Evolutionary conservation across 441 rosid genomes (phyloP), one percentile per base, ranked within the genome.

Genomic region (Geranium incanum): DNA sequence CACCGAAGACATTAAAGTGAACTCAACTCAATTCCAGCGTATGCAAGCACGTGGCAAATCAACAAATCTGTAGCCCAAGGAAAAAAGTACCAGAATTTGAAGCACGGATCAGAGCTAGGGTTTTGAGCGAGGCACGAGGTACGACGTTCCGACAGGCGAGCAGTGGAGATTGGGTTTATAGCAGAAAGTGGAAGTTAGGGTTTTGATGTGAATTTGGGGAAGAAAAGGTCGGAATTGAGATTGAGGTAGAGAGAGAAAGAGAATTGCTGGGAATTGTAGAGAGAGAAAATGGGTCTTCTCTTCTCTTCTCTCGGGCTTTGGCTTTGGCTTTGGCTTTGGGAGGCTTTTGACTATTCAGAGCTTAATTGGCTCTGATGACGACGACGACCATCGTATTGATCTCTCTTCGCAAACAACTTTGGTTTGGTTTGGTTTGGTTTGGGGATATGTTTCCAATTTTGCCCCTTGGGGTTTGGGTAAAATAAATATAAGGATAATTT

Each of bases 91-190:
- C 72, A 18, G 23, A 66, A 70, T 59, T 71, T 67, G 50, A 64
- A 60, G 67, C 67, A 36, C 36, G 48, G 41, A 74, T 8, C 60
- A 37, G 74, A 80, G 72, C 78, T 84, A 88, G 89, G 89, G 87
- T 81, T 87, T 80, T 71, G 70, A 50, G 45, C 45, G 68, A 64
- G 19, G 48, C 0, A 18, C 59, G 59, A 50, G n/a, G 23, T 6
- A 12, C 19, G 57, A 60, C 6, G 28, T 23, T 52, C 37, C 19
- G 33, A 70, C 23, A 41, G 1, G 52, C 59, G 67, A 15, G 55
- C 13, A 16, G 36, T 0, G 57, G 36, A 63, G 48, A 4, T 11
- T 33, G 68, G 36, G 18, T 36, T 33, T 62, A 19, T n/a, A 18
- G 13, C 16, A 28, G 28, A 13, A 11, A 50, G 21, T 7, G 33